These are phyloP conservation scores for Ceratopteris richardii DNA, from an alignment of 75 land plant species.

Conservation along the genomic window DNA sequence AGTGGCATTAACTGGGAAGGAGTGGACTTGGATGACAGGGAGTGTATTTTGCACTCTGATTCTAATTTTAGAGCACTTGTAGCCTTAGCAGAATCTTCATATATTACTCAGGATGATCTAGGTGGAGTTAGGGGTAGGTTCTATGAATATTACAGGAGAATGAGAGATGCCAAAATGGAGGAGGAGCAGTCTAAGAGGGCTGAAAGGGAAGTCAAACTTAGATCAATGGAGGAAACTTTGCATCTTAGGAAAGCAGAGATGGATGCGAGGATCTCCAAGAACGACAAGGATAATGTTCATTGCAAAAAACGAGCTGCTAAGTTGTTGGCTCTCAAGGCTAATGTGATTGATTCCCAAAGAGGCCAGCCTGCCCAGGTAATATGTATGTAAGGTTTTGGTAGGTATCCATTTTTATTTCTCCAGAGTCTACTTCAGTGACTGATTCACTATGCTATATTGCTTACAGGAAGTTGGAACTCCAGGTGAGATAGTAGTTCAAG, in stretches of 20 bases:
- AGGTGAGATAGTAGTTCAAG: neutral
- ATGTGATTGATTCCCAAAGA: neutral
- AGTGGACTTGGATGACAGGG: slow-evolving; percentile 16
- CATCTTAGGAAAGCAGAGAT: slow-evolving; percentile 69
- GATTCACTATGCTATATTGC: neutral
- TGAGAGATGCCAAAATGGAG: slow-evolving; percentile 78
- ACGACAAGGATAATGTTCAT: neutral
- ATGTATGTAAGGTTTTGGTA: neutral
- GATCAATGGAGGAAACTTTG: slow-evolving; percentile 74
- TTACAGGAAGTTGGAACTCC: neutral
- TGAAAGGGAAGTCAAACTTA: slow-evolving; percentile 82
- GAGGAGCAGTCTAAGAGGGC: slow-evolving; percentile 70
- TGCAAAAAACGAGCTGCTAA: neutral
- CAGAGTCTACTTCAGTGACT: neutral
- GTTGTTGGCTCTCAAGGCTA: neutral
- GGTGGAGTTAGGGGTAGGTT: slow-evolving; percentile 41
- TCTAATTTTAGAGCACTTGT: slow-evolving; percentile 13
- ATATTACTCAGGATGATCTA: slow-evolving; percentile 5
- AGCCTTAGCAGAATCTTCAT: slow-evolving; percentile 18
- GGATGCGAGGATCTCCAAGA: slow-evolving; percentile 42
- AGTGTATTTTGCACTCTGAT: slow-evolving; percentile 6
- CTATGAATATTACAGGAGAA: slow-evolving; percentile 66
- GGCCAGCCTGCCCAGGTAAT: neutral
- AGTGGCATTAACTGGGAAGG: neutral
- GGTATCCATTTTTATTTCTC: neutral